Base-by-base conservation (phyloP, 2,329 filamentous ascomycete genomes). In the Trichoderma sp. region DNA sequence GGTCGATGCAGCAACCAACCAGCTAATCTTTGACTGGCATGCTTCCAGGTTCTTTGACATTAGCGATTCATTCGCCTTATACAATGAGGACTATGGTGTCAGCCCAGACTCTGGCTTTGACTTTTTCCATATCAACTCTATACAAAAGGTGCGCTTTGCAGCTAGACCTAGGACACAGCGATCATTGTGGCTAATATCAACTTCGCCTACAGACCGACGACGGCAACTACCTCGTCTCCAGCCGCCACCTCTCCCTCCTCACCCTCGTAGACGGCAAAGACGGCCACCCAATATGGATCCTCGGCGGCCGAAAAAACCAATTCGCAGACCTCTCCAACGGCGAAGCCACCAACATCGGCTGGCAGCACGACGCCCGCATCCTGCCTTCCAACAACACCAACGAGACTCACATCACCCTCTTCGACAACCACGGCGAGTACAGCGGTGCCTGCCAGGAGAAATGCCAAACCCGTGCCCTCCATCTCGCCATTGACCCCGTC, bases 371-470 rank as follows among this genome's bases (percentile, higher is more conserved):
- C 21, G 63, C 63, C 13, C 63, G 52, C n/a, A 58, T 66, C 28
- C 24, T 66, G 4, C 28, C 54, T 7, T 43, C 24, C 51, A 43
- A 37, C 34, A 24, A 10, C 24, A 24, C 52, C 5, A 18, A n/a
- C 14, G 63, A 58, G 54, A 59, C 39, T 32, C 52, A 65, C 51
- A 65, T 65, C 51, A 65, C 61, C 1, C 37, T 65, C 6, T 65
- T 65, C 34, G 61, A 65, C 61, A 65, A 65, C 61, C 51, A 65
- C 26, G 51, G 61, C 24, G 61, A 65, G 46, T 39, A 65, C 7
- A 43, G 51, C 51, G 51, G 61, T 0, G 34, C 18, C 13, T 65
- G 61, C 28, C 34, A 55, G 30, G 51, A 37, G 2, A 54, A 55
- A 21, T 65, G 61, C 34, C 16, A 39, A 43, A 46, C 51, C 6